phyloP scores from a whole-genome alignment of 2,329 filamentous ascomycete genomes.

The Shiraia sp. region DNA sequence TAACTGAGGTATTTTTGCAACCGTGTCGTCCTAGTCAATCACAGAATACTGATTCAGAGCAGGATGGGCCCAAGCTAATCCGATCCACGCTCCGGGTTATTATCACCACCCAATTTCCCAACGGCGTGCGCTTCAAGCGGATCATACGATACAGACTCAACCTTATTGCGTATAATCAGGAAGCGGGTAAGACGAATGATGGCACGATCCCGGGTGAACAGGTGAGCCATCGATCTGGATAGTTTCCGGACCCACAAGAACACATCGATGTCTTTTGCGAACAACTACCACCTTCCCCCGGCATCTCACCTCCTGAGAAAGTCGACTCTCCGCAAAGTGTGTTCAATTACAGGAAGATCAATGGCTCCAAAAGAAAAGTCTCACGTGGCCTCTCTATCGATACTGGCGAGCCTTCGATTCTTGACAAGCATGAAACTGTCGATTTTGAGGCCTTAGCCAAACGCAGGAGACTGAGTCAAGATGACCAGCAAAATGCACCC shows the following conservation, averaged over 20 bases:
- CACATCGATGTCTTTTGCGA: not conserved
- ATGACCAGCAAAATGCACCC: not conserved
- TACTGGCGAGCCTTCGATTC: constrained; percentile 1
- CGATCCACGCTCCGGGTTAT: too few species aligned
- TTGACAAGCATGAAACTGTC: constrained; percentile 11
- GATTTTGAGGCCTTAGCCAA: constrained; percentile 12
- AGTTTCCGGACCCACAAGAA: not conserved
- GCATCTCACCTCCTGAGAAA: not conserved
- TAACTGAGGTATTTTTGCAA: not conserved
- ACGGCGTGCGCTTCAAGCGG: constrained; percentile 33
- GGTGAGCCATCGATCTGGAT: not conserved
- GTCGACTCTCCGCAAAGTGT: too few species aligned
- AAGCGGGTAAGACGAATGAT: not conserved
- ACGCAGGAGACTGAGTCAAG: constrained; percentile 7
- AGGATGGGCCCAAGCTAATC: too few species aligned
- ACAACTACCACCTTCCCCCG: not conserved
- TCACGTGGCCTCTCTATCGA: not conserved
- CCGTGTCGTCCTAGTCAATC: too few species aligned
- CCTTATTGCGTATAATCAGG: constrained; percentile 7
- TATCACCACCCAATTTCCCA: constrained; percentile 31
- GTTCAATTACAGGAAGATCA: not conserved
- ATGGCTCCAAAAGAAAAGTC: constrained; percentile 7
- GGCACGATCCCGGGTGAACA: too few species aligned
- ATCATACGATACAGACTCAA: constrained; percentile 33
- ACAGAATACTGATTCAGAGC: too few species aligned